Conservation (phyloP, 2,329 filamentous ascomycete species). For the Xylariaceae sp. region DNA sequence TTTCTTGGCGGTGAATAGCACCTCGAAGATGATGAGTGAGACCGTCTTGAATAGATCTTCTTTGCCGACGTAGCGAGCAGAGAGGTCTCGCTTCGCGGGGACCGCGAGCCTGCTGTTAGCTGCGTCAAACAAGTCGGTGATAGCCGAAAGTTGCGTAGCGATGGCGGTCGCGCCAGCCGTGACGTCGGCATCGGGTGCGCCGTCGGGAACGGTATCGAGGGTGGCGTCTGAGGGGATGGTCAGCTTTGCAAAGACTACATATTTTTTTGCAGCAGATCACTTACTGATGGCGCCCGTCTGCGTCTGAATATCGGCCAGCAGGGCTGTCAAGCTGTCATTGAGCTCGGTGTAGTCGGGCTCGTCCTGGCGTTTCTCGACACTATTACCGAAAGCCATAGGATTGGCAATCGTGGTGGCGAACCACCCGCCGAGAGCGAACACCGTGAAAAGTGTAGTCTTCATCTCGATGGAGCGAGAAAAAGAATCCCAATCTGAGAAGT, state of each 20-base stretch:
- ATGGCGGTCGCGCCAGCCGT: constrained; percentile 16
- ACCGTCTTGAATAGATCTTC: constrained; percentile 23
- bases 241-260: constrained; percentile 10
- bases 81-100: constrained; percentile 4
- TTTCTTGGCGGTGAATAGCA: constrained; percentile 24
- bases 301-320: constrained; percentile 21
- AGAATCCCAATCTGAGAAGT: constrained; percentile 1
- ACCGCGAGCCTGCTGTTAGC: constrained; percentile 9
- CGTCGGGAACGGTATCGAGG: constrained; percentile 15
- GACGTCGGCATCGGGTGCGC: constrained; percentile 15
- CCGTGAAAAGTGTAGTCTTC: constrained; percentile 22
- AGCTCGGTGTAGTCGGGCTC: constrained; percentile 19
- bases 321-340: constrained; percentile 17
- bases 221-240: constrained; percentile 16
- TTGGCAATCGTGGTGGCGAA: constrained; percentile 23
- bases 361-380: constrained; percentile 23
- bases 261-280: background rate
- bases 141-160: constrained; percentile 20
- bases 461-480: constrained; percentile 15
- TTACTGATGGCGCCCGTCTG: constrained; percentile 25
- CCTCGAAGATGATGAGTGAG: constrained; percentile 22
- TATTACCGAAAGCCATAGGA: constrained; percentile 16
- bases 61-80: constrained; percentile 17
- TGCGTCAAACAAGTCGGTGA: constrained; percentile 20
- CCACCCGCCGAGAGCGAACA: constrained; percentile 25